A percentile compares a stretch with the other conserved stretches of the same genome.
These are phyloP conservation scores for Emergomyces africanus DNA, from an alignment of 2,329 filamentous ascomycete genomes.

Conservation along the genomic window DNA sequence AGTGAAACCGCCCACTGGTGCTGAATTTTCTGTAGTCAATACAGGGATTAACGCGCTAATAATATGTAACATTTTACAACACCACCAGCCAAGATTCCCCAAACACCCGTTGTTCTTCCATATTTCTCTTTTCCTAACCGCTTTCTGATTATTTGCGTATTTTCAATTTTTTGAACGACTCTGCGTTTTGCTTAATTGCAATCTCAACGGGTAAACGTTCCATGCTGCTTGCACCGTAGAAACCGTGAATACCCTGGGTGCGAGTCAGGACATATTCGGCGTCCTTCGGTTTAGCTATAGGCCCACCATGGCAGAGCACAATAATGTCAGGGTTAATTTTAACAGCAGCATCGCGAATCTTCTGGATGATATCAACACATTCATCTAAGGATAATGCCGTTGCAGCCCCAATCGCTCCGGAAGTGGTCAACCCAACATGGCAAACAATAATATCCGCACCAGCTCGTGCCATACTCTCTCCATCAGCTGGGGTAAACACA, in stretches of 20 bases:
- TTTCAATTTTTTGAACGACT: constrained; percentile 36
- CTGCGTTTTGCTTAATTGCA: constrained; percentile 48
- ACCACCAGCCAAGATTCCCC: no score
- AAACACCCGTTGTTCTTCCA: not conserved
- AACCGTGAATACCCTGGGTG: constrained; percentile 55
- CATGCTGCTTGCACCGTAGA: constrained; percentile 59
- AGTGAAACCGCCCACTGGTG: no score
- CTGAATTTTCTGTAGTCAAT: not conserved
- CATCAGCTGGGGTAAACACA: constrained; percentile 52
- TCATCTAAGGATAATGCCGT: constrained; percentile 51
- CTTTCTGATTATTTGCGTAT: not conserved
- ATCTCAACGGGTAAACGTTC: constrained; percentile 55
- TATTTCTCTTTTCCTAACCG: not conserved
- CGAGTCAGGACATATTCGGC: constrained; percentile 49
- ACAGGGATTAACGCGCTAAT: no score
- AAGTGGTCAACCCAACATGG: constrained; percentile 55
- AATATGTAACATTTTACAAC: not conserved
- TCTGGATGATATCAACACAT: constrained; percentile 48
- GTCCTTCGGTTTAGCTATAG: constrained; percentile 51
- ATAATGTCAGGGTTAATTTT: constrained; percentile 47
- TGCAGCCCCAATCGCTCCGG: constrained; percentile 51
- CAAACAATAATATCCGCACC: constrained; percentile 57
- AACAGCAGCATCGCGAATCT: constrained; percentile 49
- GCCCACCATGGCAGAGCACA: constrained; percentile 58
- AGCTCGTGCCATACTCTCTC: constrained; percentile 47